Conservation (phyloP, 1,284 basidiomycete genomes). For the Ceraceosorus guamensis region DNA sequence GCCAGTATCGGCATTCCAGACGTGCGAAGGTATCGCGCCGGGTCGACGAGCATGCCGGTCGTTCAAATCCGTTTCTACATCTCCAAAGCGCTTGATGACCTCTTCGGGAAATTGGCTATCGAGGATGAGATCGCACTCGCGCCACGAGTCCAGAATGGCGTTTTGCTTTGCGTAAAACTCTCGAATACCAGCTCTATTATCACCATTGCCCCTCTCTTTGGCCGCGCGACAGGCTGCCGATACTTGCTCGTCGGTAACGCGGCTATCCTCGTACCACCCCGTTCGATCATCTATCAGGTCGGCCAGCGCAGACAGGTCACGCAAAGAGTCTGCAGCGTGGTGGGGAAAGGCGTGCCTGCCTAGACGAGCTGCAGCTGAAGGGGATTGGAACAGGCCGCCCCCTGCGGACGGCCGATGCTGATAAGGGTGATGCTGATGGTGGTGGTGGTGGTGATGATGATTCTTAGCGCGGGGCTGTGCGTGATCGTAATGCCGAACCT, state of each 20-base stretch:
- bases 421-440: too few relatives aligned
- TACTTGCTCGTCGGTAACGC: conserved; percentile 25
- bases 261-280: conserved; percentile 34
- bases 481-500: too few relatives aligned
- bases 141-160: conserved; percentile 41
- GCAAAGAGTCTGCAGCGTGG: conserved; percentile 26
- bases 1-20: conserved; percentile 5
- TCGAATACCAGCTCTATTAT: too few relatives aligned
- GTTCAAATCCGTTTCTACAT: conserved; percentile 12
- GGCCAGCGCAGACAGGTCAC: conserved; percentile 34
- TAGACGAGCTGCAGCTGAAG: too few relatives aligned
- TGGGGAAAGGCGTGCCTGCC: conserved; percentile 27
- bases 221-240: conserved; percentile 19
- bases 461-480: too few relatives aligned
- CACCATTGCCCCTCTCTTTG: conserved; percentile 8
- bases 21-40: neutral
- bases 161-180: conserved; percentile 41
- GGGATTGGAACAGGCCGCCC: too few relatives aligned
- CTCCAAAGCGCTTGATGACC: conserved; percentile 39
- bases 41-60: neutral
- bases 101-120: conserved; percentile 44
- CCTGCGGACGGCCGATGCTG: too few relatives aligned
- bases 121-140: conserved; percentile 44
- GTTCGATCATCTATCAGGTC: conserved; percentile 38
- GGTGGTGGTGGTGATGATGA: too few relatives aligned